phyloP scores from a whole-genome alignment of 352 stramenopile species.

The Globisporangium okanoganense region DNA sequence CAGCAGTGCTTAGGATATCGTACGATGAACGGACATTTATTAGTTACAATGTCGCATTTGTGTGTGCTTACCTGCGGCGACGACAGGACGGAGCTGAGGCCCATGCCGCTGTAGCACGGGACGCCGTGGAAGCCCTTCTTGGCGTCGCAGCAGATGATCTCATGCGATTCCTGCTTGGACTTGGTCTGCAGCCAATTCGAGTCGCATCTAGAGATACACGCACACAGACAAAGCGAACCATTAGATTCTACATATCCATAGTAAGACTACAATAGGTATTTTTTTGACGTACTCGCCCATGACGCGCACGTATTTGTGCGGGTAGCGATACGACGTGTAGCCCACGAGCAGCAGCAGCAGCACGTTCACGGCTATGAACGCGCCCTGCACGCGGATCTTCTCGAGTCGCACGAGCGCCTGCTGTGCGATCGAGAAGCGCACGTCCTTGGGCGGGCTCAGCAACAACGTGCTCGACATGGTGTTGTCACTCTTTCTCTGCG shows the following conservation, averaged over 20 bases:
- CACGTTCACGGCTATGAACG: slow-evolving; percentile 44
- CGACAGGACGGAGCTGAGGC: slow-evolving; percentile 40
- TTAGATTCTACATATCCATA: background rate
- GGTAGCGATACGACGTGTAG: slow-evolving; percentile 51
- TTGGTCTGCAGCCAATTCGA: slow-evolving; percentile 63
- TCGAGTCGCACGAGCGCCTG: slow-evolving; percentile 39
- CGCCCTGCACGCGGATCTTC: slow-evolving; percentile 37
- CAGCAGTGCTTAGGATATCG: background rate
- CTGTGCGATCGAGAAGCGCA: slow-evolving; percentile 30
- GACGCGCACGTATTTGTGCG: slow-evolving; percentile 69
- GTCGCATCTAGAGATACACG: slow-evolving; percentile 38
- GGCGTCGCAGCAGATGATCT: slow-evolving; percentile 56
- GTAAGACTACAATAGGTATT: too few species aligned
- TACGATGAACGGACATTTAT: background rate
- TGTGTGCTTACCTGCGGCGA: slow-evolving; percentile 30
- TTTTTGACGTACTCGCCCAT: slow-evolving; percentile 55
- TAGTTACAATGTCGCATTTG: background rate
- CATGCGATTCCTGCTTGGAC: slow-evolving; percentile 16
- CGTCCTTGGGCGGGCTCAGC: slow-evolving; percentile 12
- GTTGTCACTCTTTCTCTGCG: background rate
- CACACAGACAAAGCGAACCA: background rate
- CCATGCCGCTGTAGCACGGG: slow-evolving; percentile 72
- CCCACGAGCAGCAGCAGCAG: slow-evolving; percentile 53
- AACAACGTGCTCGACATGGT: slow-evolving; percentile 5
- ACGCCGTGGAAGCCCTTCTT: slow-evolving; percentile 17